These are phyloP conservation scores for Pseudogymnoascus sp. DNA, from an alignment of 2,329 filamentous ascomycete genomes.

Conservation along the genomic window DNA sequence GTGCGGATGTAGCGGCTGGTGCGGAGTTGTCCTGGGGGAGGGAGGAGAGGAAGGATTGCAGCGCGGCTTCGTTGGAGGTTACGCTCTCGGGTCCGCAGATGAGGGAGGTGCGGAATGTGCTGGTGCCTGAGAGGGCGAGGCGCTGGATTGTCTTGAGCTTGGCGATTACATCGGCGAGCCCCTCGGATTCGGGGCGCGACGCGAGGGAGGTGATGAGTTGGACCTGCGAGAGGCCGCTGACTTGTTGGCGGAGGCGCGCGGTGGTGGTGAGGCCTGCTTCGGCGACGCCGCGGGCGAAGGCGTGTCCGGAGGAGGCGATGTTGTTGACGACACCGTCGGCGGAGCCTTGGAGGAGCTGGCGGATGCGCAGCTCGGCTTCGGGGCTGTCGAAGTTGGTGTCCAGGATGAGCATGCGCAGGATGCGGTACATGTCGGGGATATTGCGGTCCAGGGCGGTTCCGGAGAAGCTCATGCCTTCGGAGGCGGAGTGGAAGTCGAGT, in stretches of 20 bases:
- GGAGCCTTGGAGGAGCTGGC: constrained; percentile 77
- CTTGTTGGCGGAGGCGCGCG: constrained; percentile 70
- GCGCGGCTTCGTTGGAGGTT: constrained; percentile 58
- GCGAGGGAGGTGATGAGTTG: constrained; percentile 75
- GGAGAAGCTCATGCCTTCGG: constrained; percentile 75
- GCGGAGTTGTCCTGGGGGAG: constrained; percentile 42
- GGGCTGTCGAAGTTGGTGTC: constrained; percentile 87
- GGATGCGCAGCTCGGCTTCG: constrained; percentile 72
- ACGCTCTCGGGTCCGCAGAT: constrained; percentile 76
- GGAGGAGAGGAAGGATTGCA: constrained; percentile 61
- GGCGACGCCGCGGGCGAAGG: constrained; percentile 76
- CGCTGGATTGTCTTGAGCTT: constrained; percentile 82
- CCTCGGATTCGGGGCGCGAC: constrained; percentile 59
- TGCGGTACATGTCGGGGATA: constrained; percentile 81
- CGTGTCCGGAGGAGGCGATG: constrained; percentile 83
- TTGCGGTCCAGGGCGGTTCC: constrained; percentile 88
- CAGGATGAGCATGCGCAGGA: constrained; percentile 69
- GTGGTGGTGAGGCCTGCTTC: constrained; percentile 69
- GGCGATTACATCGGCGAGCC: constrained; percentile 64
- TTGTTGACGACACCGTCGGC: constrained; percentile 86
- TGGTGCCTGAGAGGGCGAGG: constrained; percentile 61
- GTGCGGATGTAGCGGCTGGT: constrained; percentile 31
- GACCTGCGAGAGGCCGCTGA: constrained; percentile 84
- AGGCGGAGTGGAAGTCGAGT: constrained; percentile 58
- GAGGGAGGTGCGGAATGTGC: constrained; percentile 67